Evolutionary conservation across 2,329 filamentous ascomycete genomes (phyloP).

Genomic region (Fusarium luffae): DNA sequence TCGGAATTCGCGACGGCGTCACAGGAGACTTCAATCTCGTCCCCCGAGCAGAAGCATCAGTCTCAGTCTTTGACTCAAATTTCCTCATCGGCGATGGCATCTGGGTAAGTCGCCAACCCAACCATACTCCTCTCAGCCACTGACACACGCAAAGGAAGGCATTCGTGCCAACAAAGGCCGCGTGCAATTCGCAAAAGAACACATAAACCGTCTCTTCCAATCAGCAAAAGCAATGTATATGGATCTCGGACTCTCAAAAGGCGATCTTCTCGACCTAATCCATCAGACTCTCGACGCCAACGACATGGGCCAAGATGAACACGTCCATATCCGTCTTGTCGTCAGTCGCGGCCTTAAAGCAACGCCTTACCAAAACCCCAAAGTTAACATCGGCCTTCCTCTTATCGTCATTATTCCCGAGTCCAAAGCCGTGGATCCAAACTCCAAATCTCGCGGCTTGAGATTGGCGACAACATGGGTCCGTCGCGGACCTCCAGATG

Average conservation of each 20-base stretch:
- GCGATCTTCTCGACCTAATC: background rate
- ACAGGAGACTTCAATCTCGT: background rate
- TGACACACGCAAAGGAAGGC: background rate
- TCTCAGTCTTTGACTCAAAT: constrained; percentile 13
- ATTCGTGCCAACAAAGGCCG: constrained; percentile 20
- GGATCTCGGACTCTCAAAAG: background rate
- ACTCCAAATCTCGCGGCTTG: background rate
- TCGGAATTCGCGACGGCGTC: constrained; percentile 1
- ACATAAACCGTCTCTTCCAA: constrained; percentile 1
- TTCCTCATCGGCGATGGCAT: constrained; percentile 11
- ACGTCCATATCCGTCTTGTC: constrained; percentile 11
- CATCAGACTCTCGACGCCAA: constrained; percentile 3
- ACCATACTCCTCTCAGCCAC: background rate
- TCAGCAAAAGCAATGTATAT: constrained; percentile 14
- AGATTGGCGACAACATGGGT: constrained; percentile 7
- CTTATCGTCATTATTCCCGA: constrained; percentile 11
- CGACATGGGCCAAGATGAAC: background rate
- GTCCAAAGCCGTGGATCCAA: constrained; percentile 9
- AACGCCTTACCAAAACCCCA: background rate
- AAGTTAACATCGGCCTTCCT: constrained; percentile 6
- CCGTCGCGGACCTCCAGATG: background rate
- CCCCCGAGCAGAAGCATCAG: background rate
- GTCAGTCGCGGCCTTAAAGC: background rate
- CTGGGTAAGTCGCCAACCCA: background rate
- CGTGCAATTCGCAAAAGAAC: background rate